Evolutionary conservation across 805 yeast species (phyloP).

Genomic region (Osmozyma mogii): DNA sequence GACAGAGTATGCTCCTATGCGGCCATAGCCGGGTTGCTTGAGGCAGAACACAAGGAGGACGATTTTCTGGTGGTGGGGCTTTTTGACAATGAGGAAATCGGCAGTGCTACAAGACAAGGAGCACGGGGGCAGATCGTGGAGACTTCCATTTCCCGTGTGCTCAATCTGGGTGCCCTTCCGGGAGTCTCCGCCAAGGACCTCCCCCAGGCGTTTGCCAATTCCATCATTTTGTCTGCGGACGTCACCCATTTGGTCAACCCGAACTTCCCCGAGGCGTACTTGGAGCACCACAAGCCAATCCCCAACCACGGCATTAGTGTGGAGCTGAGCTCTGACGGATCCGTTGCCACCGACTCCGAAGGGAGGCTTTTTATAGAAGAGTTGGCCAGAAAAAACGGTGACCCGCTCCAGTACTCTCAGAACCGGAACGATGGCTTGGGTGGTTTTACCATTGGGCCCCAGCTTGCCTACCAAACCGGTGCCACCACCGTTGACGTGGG

Average conservation of each 20-base stretch:
- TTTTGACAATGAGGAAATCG: conserved; percentile 79
- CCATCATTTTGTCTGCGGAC: conserved; percentile 33
- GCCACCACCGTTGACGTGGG: conserved; percentile 77
- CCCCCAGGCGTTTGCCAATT: conserved; percentile 15
- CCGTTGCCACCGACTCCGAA: conserved; percentile 75
- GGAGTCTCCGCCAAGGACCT: neutral
- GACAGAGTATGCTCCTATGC: conserved; percentile 78
- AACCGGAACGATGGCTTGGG: conserved; percentile 78
- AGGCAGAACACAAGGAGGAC: conserved; percentile 23
- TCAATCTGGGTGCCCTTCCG: no score
- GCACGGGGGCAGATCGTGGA: conserved; percentile 73
- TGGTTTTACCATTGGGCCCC: conserved; percentile 87
- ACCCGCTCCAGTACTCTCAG: conserved; percentile 72
- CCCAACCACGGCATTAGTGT: conserved; percentile 65
- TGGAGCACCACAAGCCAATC: conserved; percentile 26
- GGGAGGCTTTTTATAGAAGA: conserved; percentile 66
- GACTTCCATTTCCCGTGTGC: conserved; percentile 50
- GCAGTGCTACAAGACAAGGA: conserved; percentile 74
- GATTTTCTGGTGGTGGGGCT: conserved; percentile 54
- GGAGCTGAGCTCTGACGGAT: conserved; percentile 70
- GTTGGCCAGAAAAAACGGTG: conserved; percentile 57
- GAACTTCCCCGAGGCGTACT: conserved; percentile 25
- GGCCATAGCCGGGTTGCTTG: conserved; percentile 54
- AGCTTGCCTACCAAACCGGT: conserved; percentile 54
- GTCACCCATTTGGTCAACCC: conserved; percentile 39